Evolutionary conservation across 2,329 filamentous ascomycete species (phyloP), one percentile per base, ranked within the genome.

Genomic region (Torrubiella hemipterigena): DNA sequence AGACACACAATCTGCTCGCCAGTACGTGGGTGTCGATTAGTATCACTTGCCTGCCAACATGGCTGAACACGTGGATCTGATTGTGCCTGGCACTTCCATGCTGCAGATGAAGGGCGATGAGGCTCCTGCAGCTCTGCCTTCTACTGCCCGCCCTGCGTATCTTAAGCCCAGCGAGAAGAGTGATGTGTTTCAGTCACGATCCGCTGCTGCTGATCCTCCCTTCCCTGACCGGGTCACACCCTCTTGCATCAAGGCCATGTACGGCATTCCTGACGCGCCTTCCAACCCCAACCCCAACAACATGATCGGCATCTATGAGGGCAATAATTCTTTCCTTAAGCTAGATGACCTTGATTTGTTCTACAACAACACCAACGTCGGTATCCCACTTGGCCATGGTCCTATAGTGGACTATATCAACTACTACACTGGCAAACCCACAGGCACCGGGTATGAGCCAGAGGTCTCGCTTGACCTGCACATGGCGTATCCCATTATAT

Each of bases 191-290:
- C n/a, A n/a, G n/a, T n/a, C n/a, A n/a, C n/a, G n/a, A n/a, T 12
- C 11, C 22, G 22, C 22, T 5, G 22, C 20, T n/a, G n/a, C 8
- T n/a, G 20, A 11, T 24, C 14, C 22, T 11, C 12, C 22, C 6
- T 76, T 72, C 43, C 61, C 68, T 38, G 49, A 52, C 12, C 61
- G 65, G 44, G 71, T 75, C 40, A 73, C 68, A 2, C 66, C 68
- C 1, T 59, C 60, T 25, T 75, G 71, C 41, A 52, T 71, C 22
- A 56, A 59, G 19, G 57, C 63, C 4, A 48, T 67, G 25, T 63
- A 63, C 42, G 50, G 53, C 29, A 54, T 63, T 28, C 51, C 54
- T n/a, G 21, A 32, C 6, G 39, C 44, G 21, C 50, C 42, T 7
- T 45, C 42, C 3, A 45, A 45, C 26, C 45, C 51, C 1, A 39